phyloP scores from a whole-genome alignment of 169 alveolate genomes.

The Plasmodium berghei region DNA sequence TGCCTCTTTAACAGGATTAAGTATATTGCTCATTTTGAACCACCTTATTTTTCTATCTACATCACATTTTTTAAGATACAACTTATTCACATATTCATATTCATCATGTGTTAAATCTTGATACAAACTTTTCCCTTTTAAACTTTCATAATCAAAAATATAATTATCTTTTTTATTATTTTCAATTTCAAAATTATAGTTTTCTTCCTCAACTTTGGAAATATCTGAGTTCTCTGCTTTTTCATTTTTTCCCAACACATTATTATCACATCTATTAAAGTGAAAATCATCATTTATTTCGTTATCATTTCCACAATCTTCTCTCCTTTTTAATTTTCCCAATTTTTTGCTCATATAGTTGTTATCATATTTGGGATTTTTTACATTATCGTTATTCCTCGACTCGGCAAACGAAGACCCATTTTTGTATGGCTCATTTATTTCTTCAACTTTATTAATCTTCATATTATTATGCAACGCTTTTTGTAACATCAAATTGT shows the following conservation, averaged over 20 bases:
- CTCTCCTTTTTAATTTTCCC: not conserved
- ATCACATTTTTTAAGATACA: conserved; percentile 78
- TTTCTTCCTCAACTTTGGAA: not conserved
- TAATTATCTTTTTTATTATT: conserved; percentile 3
- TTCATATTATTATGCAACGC: not conserved
- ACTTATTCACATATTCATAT: conserved; percentile 78
- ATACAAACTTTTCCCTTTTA: conserved; percentile 48
- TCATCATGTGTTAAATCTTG: conserved; percentile 86
- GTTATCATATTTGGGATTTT: not conserved
- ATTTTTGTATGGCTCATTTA: not conserved
- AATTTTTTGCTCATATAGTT: conserved; percentile 5
- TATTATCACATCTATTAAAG: not conserved
- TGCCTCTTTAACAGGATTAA: conserved; percentile 84
- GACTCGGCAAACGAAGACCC: not conserved
- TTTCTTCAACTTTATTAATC: not conserved
- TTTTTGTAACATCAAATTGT: conserved; percentile 7
- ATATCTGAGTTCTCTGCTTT: not conserved
- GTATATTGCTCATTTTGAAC: conserved; percentile 78
- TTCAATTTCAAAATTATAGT: conserved; percentile 48
- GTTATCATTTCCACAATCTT: not conserved
- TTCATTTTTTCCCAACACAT: conserved; percentile 1
- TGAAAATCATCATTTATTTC: not conserved
- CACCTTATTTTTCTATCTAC: conserved; percentile 77
- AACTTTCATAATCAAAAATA: conserved; percentile 70
- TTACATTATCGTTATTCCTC: no score